A percentile compares a stretch with the other conserved stretches of the same genome.
These are phyloP conservation scores for Pestalotiopsis sp. DNA, from an alignment of 2,329 filamentous ascomycete genomes.

Conservation along the genomic window DNA sequence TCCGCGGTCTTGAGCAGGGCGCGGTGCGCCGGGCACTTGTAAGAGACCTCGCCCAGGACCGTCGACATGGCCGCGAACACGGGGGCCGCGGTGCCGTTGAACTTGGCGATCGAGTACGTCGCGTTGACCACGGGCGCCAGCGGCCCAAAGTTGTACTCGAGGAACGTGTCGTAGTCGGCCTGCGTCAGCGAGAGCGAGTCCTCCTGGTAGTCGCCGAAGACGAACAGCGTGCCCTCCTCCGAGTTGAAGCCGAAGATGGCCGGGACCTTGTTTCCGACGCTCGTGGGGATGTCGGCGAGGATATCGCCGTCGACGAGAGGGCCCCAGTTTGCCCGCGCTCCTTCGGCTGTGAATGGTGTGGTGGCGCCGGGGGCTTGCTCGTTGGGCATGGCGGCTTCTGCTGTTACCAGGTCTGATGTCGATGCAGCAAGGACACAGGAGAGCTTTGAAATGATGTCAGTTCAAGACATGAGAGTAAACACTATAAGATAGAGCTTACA, in stretches of 20 bases:
- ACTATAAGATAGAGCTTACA: constrained; percentile 16
- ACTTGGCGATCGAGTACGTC: constrained; percentile 22
- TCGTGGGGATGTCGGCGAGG: constrained; percentile 26
- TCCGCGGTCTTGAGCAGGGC: constrained; percentile 18
- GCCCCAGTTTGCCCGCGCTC: constrained; percentile 19
- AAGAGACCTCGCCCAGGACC: constrained; percentile 21
- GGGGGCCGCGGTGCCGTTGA: constrained; percentile 17
- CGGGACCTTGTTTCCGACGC: constrained; percentile 28
- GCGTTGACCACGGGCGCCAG: constrained; percentile 24
- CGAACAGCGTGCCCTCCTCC: constrained; percentile 28
- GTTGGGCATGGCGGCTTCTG: constrained; percentile 16
- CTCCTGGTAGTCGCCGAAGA: constrained; percentile 21
- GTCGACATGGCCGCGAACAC: constrained; percentile 19
- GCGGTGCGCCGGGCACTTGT: constrained; percentile 23
- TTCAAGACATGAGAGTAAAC: not conserved
- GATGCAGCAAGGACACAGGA: constrained; percentile 21
- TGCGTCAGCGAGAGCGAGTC: constrained; percentile 18
- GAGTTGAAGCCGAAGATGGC: constrained; percentile 28
- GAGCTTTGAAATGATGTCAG: constrained; percentile 13
- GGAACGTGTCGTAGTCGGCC: constrained; percentile 27
- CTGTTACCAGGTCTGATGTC: constrained; percentile 13
- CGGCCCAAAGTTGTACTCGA: constrained; percentile 27
- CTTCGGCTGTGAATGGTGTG: constrained; percentile 19
- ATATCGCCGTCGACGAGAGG: constrained; percentile 27
- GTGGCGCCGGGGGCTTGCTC: constrained; percentile 14